Percentiles rank a stretch among this genome's conserved stretches.
Evolutionary conservation across 169 alveolate species (phyloP).

Genomic region (Nephromyces sp.): DNA sequence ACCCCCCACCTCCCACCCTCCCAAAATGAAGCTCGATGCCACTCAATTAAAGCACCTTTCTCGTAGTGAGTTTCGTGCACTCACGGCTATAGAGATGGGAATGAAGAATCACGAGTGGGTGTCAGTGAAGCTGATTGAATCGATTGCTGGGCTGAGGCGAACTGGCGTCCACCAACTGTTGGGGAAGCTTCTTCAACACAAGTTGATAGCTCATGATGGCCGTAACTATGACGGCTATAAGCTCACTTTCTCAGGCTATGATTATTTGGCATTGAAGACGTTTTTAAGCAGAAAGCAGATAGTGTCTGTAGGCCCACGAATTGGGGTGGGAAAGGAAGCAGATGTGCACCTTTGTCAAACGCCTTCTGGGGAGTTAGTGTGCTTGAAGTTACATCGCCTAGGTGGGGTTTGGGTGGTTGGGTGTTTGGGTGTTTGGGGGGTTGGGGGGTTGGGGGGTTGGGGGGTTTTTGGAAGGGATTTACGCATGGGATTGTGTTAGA

Average conservation of each 20-base stretch:
- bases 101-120: constrained; percentile 97
- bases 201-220: constrained; percentile 81
- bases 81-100: constrained; percentile 88
- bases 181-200: constrained; percentile 76
- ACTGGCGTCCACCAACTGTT: constrained; percentile 75
- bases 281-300: constrained; percentile 83
- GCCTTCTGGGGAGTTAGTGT: constrained; percentile 72
- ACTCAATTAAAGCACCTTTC: constrained; percentile 48
- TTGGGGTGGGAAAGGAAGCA: constrained; percentile 98
- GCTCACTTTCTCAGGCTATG: constrained; percentile 94
- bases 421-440: too few relatives aligned
- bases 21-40: constrained; percentile 35
- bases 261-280: constrained; percentile 91
- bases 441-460: too few relatives aligned
- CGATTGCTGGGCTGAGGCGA: constrained; percentile 88
- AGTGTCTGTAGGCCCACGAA: constrained; percentile 77
- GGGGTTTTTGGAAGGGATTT: too few relatives aligned
- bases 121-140: constrained; percentile 84
- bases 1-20: too few relatives aligned
- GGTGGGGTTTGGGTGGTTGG: too few relatives aligned
- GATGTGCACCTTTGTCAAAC: constrained; percentile 90
- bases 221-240: constrained; percentile 93
- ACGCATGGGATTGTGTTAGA: too few relatives aligned
- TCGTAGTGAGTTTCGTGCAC: constrained; percentile 48
- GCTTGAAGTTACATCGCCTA: constrained; percentile 81